Evolutionary conservation across 495 filamentous ascomycete species (phyloP).

Genomic region (Podospora sp.): DNA sequence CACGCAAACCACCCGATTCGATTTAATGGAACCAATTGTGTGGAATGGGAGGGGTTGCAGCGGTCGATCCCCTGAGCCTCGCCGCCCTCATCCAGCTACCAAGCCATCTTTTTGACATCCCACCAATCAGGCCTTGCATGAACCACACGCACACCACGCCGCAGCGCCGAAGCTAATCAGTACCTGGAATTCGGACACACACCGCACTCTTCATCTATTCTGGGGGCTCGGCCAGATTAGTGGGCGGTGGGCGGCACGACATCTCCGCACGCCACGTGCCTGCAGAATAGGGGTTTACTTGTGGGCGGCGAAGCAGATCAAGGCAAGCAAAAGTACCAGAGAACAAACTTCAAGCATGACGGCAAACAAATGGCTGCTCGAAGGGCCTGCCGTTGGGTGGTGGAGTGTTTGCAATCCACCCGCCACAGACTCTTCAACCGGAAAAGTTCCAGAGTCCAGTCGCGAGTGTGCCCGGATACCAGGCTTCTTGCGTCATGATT

Average conservation of each 20-base stretch:
- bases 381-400: not conserved
- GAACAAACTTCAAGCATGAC: not conserved
- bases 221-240: too few species aligned
- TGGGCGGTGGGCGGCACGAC: not conserved
- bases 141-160: not conserved
- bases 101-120: not conserved
- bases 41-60: not conserved
- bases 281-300: not conserved
- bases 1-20: not conserved
- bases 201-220: too few species aligned
- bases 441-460: constrained; percentile 19
- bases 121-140: not conserved
- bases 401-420: constrained; percentile 39
- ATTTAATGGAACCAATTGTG: not conserved
- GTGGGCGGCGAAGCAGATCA: not conserved
- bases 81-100: not conserved
- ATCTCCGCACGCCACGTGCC: too few species aligned
- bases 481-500: constrained; percentile 43
- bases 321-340: not conserved
- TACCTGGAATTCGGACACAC: too few species aligned
- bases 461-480: constrained; percentile 42
- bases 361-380: not conserved
- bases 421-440: constrained; percentile 23
- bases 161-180: not conserved
- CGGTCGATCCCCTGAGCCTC: not conserved